Percentiles rank a stretch among this genome's conserved stretches.
phyloP scores from a whole-genome alignment of 1,284 basidiomycete genomes.

The Ceratobasidium sp. region DNA sequence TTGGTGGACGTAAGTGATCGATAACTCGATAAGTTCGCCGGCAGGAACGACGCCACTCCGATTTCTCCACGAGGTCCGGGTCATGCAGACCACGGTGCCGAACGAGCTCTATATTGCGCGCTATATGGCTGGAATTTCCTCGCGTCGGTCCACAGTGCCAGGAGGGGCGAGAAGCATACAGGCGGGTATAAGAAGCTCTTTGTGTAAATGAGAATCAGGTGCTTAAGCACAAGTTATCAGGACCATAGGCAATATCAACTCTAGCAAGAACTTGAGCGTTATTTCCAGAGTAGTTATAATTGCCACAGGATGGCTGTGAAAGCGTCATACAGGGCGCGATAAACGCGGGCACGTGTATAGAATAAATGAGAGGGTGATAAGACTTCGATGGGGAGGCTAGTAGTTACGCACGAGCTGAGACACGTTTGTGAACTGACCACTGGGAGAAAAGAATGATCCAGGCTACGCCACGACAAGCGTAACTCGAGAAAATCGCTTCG shows the following conservation, averaged over 20 bases:
- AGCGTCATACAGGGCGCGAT: conserved; percentile 10
- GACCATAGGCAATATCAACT: conserved; percentile 21
- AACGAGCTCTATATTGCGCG: neutral
- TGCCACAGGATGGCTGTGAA: conserved; percentile 14
- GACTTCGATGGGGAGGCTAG: neutral
- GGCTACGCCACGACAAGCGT: conserved; percentile 42
- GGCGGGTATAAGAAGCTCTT: neutral
- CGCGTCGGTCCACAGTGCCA: neutral
- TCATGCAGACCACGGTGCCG: neutral
- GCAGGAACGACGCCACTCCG: conserved; percentile 7
- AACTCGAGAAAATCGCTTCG: conserved; percentile 40
- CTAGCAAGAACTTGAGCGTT: neutral
- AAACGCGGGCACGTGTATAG: conserved; percentile 34
- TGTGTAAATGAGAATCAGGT: conserved; percentile 8
- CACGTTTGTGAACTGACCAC: conserved; percentile 46
- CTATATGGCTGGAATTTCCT: neutral
- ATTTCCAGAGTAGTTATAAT: conserved; percentile 26
- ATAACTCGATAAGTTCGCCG: neutral
- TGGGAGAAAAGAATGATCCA: conserved; percentile 33
- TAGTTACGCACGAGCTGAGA: conserved; percentile 34
- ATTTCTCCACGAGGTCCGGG: neutral
- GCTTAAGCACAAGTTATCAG: conserved; percentile 33
- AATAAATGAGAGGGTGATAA: conserved; percentile 1
- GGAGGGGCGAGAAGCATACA: conserved; percentile 32
- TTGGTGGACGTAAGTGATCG: conserved; percentile 12